Conservation (phyloP, 768 basidiomycete species). For the Mycena vitilis region DNA sequence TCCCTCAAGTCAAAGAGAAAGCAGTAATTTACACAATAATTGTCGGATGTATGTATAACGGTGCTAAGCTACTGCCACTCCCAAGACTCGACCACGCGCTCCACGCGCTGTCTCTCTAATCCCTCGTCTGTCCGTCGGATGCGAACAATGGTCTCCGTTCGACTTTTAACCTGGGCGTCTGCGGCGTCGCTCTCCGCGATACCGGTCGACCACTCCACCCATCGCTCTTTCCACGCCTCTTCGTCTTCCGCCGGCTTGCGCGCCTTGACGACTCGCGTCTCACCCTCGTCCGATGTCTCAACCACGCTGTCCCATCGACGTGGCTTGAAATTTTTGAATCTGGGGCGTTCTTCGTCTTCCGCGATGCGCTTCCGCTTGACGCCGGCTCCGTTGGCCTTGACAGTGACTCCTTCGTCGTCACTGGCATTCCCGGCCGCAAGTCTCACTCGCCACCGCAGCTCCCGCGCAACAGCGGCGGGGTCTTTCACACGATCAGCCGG, state of each 20-base stretch:
- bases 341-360: constrained; percentile 43
- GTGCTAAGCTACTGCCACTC: constrained; percentile 53
- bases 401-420: constrained; percentile 69
- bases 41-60: constrained; percentile 7
- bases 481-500: constrained; percentile 87
- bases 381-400: constrained; percentile 45
- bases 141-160: constrained; percentile 64
- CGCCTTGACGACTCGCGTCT: constrained; percentile 51
- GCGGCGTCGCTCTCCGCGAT: constrained; percentile 48
- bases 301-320: constrained; percentile 70
- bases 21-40: constrained; percentile 18
- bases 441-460: constrained; percentile 86
- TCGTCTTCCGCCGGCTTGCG: constrained; percentile 50
- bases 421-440: constrained; percentile 70
- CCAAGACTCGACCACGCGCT: constrained; percentile 78
- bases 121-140: constrained; percentile 66
- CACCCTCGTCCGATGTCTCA: constrained; percentile 56
- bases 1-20: constrained; percentile 1
- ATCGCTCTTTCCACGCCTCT: constrained; percentile 58
- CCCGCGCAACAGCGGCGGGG: constrained; percentile 81
- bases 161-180: constrained; percentile 56
- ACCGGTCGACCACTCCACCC: constrained; percentile 50
- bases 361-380: constrained; percentile 58
- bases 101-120: constrained; percentile 78
- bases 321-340: constrained; percentile 77